These are phyloP conservation scores for Verticillium isaacii DNA, from an alignment of 2,329 filamentous ascomycete genomes.

Conservation along the genomic window DNA sequence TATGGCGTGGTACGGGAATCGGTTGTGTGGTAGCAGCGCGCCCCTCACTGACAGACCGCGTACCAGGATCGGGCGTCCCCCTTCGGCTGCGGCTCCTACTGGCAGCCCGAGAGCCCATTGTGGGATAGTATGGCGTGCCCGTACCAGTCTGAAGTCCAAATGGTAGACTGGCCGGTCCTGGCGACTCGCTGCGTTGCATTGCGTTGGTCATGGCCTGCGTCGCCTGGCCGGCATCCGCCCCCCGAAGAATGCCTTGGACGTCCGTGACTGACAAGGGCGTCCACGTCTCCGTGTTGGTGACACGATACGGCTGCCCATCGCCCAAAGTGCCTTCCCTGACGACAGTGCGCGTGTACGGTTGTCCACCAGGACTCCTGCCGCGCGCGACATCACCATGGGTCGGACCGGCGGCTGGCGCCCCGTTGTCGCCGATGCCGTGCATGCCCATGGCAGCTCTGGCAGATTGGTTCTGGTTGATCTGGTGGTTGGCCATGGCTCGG, in stretches of 20 bases:
- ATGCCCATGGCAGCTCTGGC: conserved; percentile 33
- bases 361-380: conserved; percentile 23
- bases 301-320: conserved; percentile 13
- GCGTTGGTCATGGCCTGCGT: conserved; percentile 37
- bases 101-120: conserved; percentile 29
- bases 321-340: conserved; percentile 11
- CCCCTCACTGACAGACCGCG: conserved; percentile 22
- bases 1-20: conserved; percentile 17
- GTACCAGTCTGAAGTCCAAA: conserved; percentile 36
- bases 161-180: conserved; percentile 16
- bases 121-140: conserved; percentile 29
- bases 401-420: conserved; percentile 16
- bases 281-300: conserved; percentile 13
- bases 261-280: conserved; percentile 33
- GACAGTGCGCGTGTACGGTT: conserved; percentile 9
- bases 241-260: conserved; percentile 39
- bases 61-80: conserved; percentile 39
- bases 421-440: conserved; percentile 32
- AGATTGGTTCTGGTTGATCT: conserved; percentile 38
- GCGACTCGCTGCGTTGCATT: conserved; percentile 40
- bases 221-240: conserved; percentile 39
- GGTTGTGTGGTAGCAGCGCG: conserved; percentile 9
- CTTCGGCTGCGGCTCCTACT: conserved; percentile 44
- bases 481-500: conserved; percentile 35
- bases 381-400: conserved; percentile 14